Conservation (phyloP, 2,329 filamentous ascomycete species). For the Pseudocercospora macadamiae region DNA sequence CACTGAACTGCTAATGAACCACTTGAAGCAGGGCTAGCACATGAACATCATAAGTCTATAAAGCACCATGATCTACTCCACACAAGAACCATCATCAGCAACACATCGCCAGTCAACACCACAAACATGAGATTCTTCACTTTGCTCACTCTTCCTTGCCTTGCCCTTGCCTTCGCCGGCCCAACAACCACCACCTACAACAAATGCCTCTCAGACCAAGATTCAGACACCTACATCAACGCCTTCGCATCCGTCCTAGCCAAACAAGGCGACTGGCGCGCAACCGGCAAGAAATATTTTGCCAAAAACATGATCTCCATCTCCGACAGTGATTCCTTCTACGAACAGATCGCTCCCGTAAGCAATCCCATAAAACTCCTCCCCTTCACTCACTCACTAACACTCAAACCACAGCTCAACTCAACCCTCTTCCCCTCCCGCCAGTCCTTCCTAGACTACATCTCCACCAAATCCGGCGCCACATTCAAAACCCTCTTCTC, state of each 20-base stretch:
- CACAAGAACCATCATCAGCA: background rate
- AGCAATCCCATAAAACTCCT: background rate
- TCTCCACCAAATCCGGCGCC: background rate
- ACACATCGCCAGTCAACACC: background rate
- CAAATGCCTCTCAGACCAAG: background rate
- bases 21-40: too few species aligned
- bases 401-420: background rate
- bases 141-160: background rate
- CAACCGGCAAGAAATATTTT: background rate
- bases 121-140: background rate
- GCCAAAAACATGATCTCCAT: background rate
- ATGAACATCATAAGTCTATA: too few species aligned
- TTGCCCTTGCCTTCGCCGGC: background rate
- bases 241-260: background rate
- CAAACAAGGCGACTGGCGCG: background rate
- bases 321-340: background rate
- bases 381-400: background rate
- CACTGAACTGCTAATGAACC: too few species aligned
- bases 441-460: background rate
- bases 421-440: background rate
- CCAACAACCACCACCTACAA: background rate
- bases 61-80: background rate
- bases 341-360: background rate
- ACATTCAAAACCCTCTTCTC: background rate
- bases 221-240: background rate